Evolutionary conservation across 2,329 filamentous ascomycete species (phyloP), one percentile per base, ranked within the genome.

Genomic region (Aspergillus ochraceoroseus): DNA sequence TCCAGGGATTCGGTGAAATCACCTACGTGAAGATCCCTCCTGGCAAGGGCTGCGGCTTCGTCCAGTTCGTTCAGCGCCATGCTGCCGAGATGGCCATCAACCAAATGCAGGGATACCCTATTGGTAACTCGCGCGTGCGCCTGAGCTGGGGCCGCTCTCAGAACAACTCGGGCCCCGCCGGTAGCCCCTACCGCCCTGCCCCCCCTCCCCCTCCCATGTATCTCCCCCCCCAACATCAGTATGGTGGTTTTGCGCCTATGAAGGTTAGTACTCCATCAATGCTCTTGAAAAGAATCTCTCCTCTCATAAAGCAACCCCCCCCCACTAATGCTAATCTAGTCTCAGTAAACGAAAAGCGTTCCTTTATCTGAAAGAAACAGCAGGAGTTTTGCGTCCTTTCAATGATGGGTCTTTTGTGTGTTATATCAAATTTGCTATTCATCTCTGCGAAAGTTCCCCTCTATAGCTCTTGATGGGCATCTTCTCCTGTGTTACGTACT

Each of bases 21-120:
- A 98, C 92, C 58, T 98, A 98, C 66, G 92, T 98, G 73, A 98
- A 98, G 82, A 98, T 98, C 44, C 92, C 92, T 38, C 90, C 92
- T 51, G 92, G 92, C 72, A 98, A 98, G 79, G 92, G 92, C 55
- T 98, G 92, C 62, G 92, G 92, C 43, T 98, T 98, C 63, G 92
- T 98, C 44, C 92, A 98, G 70, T 98, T 98, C 58, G 92, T 98
- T 42, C 92, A 98, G 73, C 88, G 92, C 53, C 92, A 98, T 61
- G 92, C 92, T 38, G 92, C 92, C 9, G 92, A 98, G 73, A 98
- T 98, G 92, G 92, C 92, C 55, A 98, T 98, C 78, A 98, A 98
- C 73, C 92, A 98, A 72, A 98, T 98, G 92, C 92, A 98, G 71
- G 92, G 92, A 47, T 98, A 98, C 66, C 92, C 92, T 15, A 98